Evolutionary conservation across 139 green algal species (phyloP), one percentile per base, ranked within the genome.

Genomic region (Eudorina sp.): DNA sequence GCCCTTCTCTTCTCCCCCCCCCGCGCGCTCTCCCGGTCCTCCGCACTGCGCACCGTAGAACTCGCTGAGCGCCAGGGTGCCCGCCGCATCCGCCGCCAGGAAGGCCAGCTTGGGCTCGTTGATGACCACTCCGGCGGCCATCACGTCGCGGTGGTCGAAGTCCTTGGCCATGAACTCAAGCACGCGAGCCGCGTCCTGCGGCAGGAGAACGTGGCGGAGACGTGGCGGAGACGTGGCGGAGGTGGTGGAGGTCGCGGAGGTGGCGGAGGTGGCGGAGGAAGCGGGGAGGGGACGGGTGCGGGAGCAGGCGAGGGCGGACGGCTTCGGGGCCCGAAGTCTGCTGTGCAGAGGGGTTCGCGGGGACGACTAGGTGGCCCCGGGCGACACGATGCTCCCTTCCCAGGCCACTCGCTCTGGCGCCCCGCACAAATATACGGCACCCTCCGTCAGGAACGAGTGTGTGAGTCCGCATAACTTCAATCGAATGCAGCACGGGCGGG

Each of bases 91-190:
- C 18, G 84, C 76, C 29, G 53, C 78, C 13, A 91, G 18, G 64
- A 93, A 89, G 41, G 90, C 78, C 80, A 93, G 85, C 73, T 93
- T 95, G 41, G 79, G 27, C 27, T 90, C 95, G 53, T 95, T 95
- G 83, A 98, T 95, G 29, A 99, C 76, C 83, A 98, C 97, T 51
- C 97, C 95, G 3, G 90, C 89, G 25, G 90, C 81, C 2, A 78
- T 21, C 27, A 94, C 75, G 55, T 96, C 91, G n/a, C 91, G 74
- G 41, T 70, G 38, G 68, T 94, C 94, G 88, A 96, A 97, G 92
- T 99, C 97, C 74, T 88, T 88, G 46, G 83, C 19, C 83, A 88
- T 88, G 68, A 88, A 88, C 68, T 88, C 83, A 34, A 88, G 31
- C 46, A 73, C 64, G 21, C 70, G 45, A 36, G 43, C 41, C 41